Conservation (phyloP, 176 grass and related monocot species). For the Elaeis guineensis region DNA sequence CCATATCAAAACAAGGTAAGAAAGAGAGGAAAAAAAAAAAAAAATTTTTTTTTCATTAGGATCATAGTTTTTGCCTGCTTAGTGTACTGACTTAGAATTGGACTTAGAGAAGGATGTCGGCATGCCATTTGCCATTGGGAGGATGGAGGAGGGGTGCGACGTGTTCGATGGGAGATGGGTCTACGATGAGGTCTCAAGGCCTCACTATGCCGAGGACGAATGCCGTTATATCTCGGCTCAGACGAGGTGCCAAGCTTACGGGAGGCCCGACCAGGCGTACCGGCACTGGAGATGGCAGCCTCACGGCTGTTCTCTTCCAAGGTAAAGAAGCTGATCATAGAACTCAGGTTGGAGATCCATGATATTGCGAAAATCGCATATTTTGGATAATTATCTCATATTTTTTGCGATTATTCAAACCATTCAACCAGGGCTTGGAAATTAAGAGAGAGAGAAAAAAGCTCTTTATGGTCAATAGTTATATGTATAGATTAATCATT, state of each 20-base stretch:
- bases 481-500: too few relatives aligned
- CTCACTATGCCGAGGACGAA: conserved; percentile 4
- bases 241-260: conserved; percentile 5
- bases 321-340: not conserved
- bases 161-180: conserved; percentile 11
- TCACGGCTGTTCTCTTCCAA: conserved; percentile 11
- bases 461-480: too few relatives aligned
- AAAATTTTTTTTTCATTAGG: too few relatives aligned
- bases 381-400: too few relatives aligned
- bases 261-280: conserved; percentile 3
- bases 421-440: too few relatives aligned
- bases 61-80: too few relatives aligned
- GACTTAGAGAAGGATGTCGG: not conserved
- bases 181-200: not conserved
- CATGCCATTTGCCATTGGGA: conserved; percentile 12
- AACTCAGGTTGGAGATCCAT: too few relatives aligned
- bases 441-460: too few relatives aligned
- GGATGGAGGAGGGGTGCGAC: conserved; percentile 7
- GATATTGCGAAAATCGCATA: too few relatives aligned
- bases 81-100: not conserved
- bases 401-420: too few relatives aligned
- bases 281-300: conserved; percentile 19
- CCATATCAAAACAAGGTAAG: too few relatives aligned
- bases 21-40: too few relatives aligned
- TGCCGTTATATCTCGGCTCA: conserved; percentile 7